Percentiles rank a stretch among this genome's conserved stretches.
Evolutionary conservation across 2,329 filamentous ascomycete species (phyloP).

Genomic region (Chaetomium sp.): DNA sequence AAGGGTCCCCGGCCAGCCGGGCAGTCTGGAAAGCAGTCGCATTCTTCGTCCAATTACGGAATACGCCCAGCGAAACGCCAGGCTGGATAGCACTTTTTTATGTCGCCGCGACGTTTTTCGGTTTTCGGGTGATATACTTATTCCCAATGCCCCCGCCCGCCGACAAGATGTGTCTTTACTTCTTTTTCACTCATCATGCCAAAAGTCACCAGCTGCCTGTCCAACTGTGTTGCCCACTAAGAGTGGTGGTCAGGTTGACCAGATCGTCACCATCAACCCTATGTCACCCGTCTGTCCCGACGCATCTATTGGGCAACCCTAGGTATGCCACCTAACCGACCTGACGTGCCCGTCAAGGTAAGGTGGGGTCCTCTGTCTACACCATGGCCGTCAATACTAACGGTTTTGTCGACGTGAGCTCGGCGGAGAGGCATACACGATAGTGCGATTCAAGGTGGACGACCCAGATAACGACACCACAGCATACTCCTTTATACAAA

Average conservation of each 20-base stretch:
- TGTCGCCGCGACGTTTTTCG: not conserved
- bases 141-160: not conserved
- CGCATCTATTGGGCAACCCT: too few species aligned
- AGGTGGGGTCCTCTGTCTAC: not conserved
- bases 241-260: too few species aligned
- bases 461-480: constrained; percentile 1
- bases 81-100: not conserved
- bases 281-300: too few species aligned
- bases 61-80: not conserved
- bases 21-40: too few species aligned
- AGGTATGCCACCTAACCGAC: not conserved
- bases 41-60: too few species aligned
- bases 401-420: not conserved
- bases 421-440: not conserved
- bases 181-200: not conserved
- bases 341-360: not conserved
- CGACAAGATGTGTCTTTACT: not conserved
- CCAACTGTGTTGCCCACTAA: too few species aligned
- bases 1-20: too few species aligned
- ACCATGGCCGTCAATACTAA: not conserved
- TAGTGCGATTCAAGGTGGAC: not conserved
- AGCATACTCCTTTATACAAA: not conserved
- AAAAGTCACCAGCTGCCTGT: not conserved
- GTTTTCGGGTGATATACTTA: not conserved
- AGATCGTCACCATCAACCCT: too few species aligned